Base-by-base conservation (phyloP, 768 basidiomycete species). In the Tricholoma sp. region DNA sequence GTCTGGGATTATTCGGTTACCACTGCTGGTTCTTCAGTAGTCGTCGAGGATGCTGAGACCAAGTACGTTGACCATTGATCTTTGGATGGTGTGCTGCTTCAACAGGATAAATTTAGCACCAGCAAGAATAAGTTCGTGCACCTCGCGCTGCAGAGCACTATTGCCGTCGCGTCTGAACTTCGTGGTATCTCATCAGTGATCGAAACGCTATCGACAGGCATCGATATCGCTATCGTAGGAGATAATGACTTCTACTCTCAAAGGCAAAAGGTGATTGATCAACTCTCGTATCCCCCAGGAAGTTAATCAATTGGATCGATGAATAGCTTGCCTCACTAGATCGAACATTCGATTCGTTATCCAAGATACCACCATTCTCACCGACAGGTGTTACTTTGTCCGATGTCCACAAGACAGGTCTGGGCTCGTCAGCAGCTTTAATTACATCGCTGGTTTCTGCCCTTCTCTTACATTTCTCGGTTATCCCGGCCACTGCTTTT, bases 221-320 rank as follows among this genome's bases (percentile, higher is more conserved):
- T 96, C 56, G 81, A 91, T 61, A 85, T 98, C 59, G 82, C 81
- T 37, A 89, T 98, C 61, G 83, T 87, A 28, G 96, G 94, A 9
- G 94, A 94, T 70, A 98, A 99, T 65, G 97, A 98, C 69, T 99
- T 98, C 65, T 98, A 99, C 73, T 97, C 95, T 4, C 97, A 98
- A 65, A 78, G 88, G 55, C 84, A 85, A 52, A 85, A 91, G 79
- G 95, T 91, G 55, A 67, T 28, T 15, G 51, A 47, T 28, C 33
- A 37, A 18, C 12, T 36, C 13, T 20, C 39, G 37, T 18, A 24
- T 49, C 13, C 29, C 24, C 15, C 18, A 29, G 29, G 36, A 20
- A 47, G 10, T 45, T 45, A 47, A 56, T 24, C 28, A 4, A 12
- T 15, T 44, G 45, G 54, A 53, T 55, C 36, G 50, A 45, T 49